Evolutionary conservation across 2,329 filamentous ascomycete species (phyloP), one percentile per base, ranked within the genome.

Genomic region (Fusarium liriodendri): DNA sequence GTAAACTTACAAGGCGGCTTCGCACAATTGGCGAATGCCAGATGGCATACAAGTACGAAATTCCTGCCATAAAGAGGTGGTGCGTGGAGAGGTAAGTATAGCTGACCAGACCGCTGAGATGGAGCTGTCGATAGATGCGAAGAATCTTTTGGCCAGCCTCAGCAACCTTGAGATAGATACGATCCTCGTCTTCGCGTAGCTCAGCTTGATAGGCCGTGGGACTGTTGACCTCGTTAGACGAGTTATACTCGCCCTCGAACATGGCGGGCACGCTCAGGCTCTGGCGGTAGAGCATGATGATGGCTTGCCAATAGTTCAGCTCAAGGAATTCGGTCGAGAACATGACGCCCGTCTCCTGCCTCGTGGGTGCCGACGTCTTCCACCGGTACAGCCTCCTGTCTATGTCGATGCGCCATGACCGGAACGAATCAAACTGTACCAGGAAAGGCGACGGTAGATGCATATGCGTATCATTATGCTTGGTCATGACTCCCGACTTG

Each of bases 51-150:
- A 98, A 88, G 82, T 98, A 98, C 27, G 96, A 97, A 68, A 98
- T 92, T 84, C 95, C 96, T 32, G 96, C 96, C 94, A 98, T 98
- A 84, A 98, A 98, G 8, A 98, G 87, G 83, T 98, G 95, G 81
- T 98, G 96, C 0, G 97, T 98, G 2, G 97, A 95, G 63, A 98
- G 85, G 82, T 97, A 98, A 0, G 96, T 98, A 81, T 98, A 98
- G 83, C 98, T 98, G 64, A 98, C 96, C 45, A 98, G 88, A 62
- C 95, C 93, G 66, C 95, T 91, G 11, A 95, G 88, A 82, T 98
- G 96, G 69, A 98, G 86, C 79, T 98, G 94, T 62, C 96, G 89
- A 82, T 98, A 98, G 38, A 98, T 88, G 70, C 95, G 93, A 79
- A 98, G 84, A 3, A 98, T 96, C 83, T 94, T 97, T 82, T 98